Base-by-base conservation (phyloP, 768 basidiomycete genomes). In the Lentinula detonsa region DNA sequence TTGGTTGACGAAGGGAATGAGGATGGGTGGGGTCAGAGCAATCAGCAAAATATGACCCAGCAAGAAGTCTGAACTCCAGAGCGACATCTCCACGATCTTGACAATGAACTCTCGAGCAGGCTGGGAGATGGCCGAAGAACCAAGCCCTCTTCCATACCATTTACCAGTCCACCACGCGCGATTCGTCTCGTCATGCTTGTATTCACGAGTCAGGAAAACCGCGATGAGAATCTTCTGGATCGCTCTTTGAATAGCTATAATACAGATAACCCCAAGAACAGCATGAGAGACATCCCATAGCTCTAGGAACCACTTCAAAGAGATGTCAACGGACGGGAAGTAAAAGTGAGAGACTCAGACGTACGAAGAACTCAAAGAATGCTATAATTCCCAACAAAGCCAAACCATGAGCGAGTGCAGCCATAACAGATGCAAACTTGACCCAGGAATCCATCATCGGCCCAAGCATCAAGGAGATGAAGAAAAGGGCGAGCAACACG, bases 81-180 rank as follows among this genome's bases (percentile, higher is more conserved):
- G 77, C 28, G 92, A 92, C 88, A 98, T 91, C 75, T 98, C 96
- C 65, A 98, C 93, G 61, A 96, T 92, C 81, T 98, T 99, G 76
- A 98, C 95, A 60, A 98, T 84, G 70, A 91, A 97, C 80, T 98
- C 97, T 71, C 97, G 88, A 60, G 93, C 94, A 35, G 95, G 95
- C 71, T 98, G 97, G 34, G 93, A 95, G 71, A 96, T 86, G 40
- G 91, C 93, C 37, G 91, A 90, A n/a, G 82, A 82, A 13, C 96
- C 96, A 18, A 99, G 80, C 33, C 93, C 92, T 61, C 94, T 84
- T 51, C 95, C 95, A 70, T 95, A 95, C 97, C 97, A 98, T 78
- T 91, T 89, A 63, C 95, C 95, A 16, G 95, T 95, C 97, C 97
- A 99, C 96, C 96, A 98, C 1, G 95, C 95, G 63, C 92, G 83